These are phyloP conservation scores for Pseudogymnoascus sp. DNA, from an alignment of 2,329 filamentous ascomycete species.

Conservation along the genomic window DNA sequence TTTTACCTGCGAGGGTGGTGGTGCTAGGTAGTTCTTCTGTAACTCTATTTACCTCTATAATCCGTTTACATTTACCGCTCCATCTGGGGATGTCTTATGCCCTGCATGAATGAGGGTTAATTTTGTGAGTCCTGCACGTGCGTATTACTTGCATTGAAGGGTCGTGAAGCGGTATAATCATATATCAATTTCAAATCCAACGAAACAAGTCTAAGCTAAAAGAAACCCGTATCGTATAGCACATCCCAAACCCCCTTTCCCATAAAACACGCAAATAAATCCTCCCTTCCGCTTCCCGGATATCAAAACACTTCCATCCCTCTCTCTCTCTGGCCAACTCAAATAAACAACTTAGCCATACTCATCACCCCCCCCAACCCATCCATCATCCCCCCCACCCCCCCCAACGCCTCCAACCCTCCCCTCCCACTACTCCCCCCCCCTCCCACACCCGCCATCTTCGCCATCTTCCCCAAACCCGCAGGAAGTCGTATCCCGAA, in stretches of 20 bases:
- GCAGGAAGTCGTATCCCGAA: conserved; percentile 71
- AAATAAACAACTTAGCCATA: conserved; percentile 30
- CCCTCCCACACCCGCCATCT: conserved; percentile 17
- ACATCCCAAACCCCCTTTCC: background rate
- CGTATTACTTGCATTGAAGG: background rate
- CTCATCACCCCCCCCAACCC: conserved; percentile 24
- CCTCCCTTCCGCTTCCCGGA: background rate
- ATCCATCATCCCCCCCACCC: conserved; percentile 20
- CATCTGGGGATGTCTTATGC: background rate
- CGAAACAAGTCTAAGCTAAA: background rate
- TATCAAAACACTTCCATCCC: background rate
- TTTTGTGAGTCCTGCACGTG: background rate
- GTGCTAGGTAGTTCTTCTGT: background rate
- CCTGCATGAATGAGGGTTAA: background rate
- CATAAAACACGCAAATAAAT: background rate
- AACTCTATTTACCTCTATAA: background rate
- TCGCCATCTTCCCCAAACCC: conserved; percentile 18
- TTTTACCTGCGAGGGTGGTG: background rate
- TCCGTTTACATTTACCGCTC: background rate
- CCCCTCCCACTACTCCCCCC: conserved; percentile 20
- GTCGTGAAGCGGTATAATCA: background rate
- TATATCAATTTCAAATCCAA: background rate
- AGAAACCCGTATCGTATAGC: background rate
- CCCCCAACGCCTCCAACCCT: conserved; percentile 17
- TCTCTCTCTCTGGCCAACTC: conserved; percentile 3